Evolutionary conservation across 768 basidiomycete genomes (phyloP).

Genomic region (Hygrophoropsis aurantiaca): DNA sequence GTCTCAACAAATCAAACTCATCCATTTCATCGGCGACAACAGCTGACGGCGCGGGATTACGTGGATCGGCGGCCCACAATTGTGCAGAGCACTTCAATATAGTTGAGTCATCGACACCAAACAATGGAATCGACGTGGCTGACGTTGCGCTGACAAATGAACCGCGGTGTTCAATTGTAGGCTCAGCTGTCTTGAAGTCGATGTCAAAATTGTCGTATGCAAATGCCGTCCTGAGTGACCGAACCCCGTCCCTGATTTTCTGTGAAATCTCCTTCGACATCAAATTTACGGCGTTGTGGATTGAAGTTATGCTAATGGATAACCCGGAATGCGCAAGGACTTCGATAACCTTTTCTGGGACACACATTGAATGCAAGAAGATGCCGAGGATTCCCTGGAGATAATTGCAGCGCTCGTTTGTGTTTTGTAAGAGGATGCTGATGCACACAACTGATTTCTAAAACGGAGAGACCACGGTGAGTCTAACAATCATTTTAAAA

Average conservation of each 20-base stretch:
- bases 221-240: no score
- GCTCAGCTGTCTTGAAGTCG: constrained; percentile 26
- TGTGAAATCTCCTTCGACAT: no score
- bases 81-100: constrained; percentile 17
- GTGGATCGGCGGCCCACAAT: constrained; percentile 14
- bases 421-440: no score
- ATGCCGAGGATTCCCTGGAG: constrained; percentile 28
- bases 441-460: no score
- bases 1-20: background rate
- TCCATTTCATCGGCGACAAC: background rate
- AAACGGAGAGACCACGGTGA: no score
- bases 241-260: no score
- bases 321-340: constrained; percentile 26
- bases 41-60: background rate
- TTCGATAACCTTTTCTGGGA: constrained; percentile 26
- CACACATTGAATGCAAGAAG: constrained; percentile 25
- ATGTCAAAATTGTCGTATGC: constrained; percentile 48
- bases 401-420: no score
- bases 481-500: no score
- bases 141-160: constrained; percentile 7
- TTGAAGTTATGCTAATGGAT: constrained; percentile 15
- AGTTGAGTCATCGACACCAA: background rate
- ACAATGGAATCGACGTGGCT: constrained; percentile 2
- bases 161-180: constrained; percentile 33
- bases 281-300: constrained; percentile 10